These are phyloP conservation scores for Crithidia sp. DNA, from an alignment of 208 protist species.

Conservation along the genomic window DNA sequence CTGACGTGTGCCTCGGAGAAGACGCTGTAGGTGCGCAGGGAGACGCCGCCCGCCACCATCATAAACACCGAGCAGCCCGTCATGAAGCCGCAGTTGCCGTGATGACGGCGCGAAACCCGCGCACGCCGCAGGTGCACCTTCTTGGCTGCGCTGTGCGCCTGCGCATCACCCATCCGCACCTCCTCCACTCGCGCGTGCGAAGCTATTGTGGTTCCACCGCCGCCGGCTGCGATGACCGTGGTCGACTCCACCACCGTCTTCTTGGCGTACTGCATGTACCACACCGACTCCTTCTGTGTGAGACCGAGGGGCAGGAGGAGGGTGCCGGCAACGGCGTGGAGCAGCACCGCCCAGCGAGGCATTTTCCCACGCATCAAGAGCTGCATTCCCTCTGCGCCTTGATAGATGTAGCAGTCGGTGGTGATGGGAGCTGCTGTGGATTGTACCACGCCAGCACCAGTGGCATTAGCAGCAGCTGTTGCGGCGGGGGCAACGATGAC, in stretches of 20 bases:
- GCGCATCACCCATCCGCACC: neutral
- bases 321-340: conserved; percentile 25
- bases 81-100: conserved; percentile 19
- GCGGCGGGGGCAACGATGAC: neutral
- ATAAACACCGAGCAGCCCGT: neutral
- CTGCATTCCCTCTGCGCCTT: conserved; percentile 40
- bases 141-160: conserved; percentile 1
- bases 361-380: conserved; percentile 33
- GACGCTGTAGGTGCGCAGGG: conserved; percentile 17
- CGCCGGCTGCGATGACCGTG: neutral
- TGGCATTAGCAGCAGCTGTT: too few relatives aligned
- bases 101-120: conserved; percentile 2
- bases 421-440: neutral
- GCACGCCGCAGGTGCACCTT: conserved; percentile 8
- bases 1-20: conserved; percentile 6
- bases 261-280: conserved; percentile 21
- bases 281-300: conserved; percentile 34
- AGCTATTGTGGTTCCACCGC: too few relatives aligned
- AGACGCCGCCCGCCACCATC: conserved; percentile 28
- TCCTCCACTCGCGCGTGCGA: conserved; percentile 3
- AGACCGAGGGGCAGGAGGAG: conserved; percentile 33
- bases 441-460: too few relatives aligned
- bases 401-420: conserved; percentile 31
- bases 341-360: conserved; percentile 9
- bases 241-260: neutral